Percentiles rank a stretch among this genome's conserved stretches.
These are phyloP conservation scores for Capronia epimyces DNA, from an alignment of 2,329 filamentous ascomycete species.

Conservation along the genomic window DNA sequence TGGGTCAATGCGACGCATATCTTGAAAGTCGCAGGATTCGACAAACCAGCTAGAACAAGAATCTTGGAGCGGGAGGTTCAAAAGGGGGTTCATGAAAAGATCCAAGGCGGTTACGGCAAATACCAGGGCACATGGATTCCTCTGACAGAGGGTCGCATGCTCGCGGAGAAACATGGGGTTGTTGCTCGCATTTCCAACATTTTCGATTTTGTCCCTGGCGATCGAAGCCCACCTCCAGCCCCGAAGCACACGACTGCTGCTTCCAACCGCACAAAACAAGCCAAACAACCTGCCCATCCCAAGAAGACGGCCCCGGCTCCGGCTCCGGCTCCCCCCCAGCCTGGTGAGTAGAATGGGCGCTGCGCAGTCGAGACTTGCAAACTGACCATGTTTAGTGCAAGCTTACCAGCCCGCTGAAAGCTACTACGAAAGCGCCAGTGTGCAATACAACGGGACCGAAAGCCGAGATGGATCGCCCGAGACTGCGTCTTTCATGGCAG, in stretches of 20 bases:
- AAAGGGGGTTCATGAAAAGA: slow-evolving; percentile 93
- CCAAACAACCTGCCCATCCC: slow-evolving; percentile 60
- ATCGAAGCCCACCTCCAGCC: slow-evolving; percentile 83
- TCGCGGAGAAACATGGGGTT: slow-evolving; percentile 82
- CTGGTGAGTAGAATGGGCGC: slow-evolving; percentile 4
- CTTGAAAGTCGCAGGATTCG: slow-evolving; percentile 90
- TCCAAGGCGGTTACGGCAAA: slow-evolving; percentile 97
- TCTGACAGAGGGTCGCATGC: slow-evolving; percentile 68
- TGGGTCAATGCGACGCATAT: slow-evolving; percentile 99
- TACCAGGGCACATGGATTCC: slow-evolving; percentile 99
- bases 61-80: slow-evolving; percentile 96
- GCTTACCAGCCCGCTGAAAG: slow-evolving; percentile 50
- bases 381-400: slow-evolving; percentile 12
- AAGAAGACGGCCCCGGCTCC: slow-evolving; percentile 51
- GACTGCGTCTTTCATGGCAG: slow-evolving; percentile 77
- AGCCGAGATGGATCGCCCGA: slow-evolving; percentile 76
- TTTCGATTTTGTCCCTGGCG: slow-evolving; percentile 81
- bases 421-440: slow-evolving; percentile 57
- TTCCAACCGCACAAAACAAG: slow-evolving; percentile 71
- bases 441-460: slow-evolving; percentile 66
- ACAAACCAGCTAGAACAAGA: slow-evolving; percentile 90
- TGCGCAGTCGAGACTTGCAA: neutral
- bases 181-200: slow-evolving; percentile 78
- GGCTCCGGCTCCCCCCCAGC: slow-evolving; percentile 3
- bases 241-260: slow-evolving; percentile 74